These are phyloP conservation scores for Aureobasidium pullulans DNA, from an alignment of 2,329 filamentous ascomycete genomes.

Conservation along the genomic window DNA sequence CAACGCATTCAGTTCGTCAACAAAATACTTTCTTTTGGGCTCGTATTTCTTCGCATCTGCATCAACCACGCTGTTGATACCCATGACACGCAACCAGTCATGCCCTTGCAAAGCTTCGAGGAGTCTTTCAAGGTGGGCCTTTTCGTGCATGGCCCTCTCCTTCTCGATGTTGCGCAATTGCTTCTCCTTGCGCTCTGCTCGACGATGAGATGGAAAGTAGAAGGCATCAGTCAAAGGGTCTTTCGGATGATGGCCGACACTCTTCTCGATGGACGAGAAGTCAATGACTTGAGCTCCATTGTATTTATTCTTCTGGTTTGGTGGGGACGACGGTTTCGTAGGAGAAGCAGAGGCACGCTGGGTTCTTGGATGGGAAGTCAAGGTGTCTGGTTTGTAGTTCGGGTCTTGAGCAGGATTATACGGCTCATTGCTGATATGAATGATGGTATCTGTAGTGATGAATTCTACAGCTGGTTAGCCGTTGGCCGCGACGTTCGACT, in stretches of 20 bases:
- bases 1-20: conserved; percentile 71
- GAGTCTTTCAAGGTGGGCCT: conserved; percentile 56
- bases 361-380: not conserved
- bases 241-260: conserved; percentile 28
- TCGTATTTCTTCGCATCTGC: conserved; percentile 81
- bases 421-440: conserved; percentile 60
- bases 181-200: conserved; percentile 59
- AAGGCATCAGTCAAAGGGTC: conserved; percentile 52
- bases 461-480: conserved; percentile 50
- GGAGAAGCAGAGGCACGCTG: conserved; percentile 9
- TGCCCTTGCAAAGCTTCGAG: conserved; percentile 80
- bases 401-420: conserved; percentile 16
- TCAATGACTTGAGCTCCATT: conserved; percentile 32
- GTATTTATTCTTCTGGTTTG: conserved; percentile 23
- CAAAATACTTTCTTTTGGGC: conserved; percentile 75
- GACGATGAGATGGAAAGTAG: conserved; percentile 52
- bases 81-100: conserved; percentile 90
- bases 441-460: conserved; percentile 63
- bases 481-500: not conserved
- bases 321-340: conserved; percentile 19
- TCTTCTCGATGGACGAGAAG: conserved; percentile 31
- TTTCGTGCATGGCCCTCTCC: conserved; percentile 59
- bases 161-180: conserved; percentile 61
- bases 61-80: conserved; percentile 77
- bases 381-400: not conserved